These are phyloP conservation scores for Jackrogersella multiformis DNA, from an alignment of 495 filamentous ascomycete genomes.

Conservation along the genomic window DNA sequence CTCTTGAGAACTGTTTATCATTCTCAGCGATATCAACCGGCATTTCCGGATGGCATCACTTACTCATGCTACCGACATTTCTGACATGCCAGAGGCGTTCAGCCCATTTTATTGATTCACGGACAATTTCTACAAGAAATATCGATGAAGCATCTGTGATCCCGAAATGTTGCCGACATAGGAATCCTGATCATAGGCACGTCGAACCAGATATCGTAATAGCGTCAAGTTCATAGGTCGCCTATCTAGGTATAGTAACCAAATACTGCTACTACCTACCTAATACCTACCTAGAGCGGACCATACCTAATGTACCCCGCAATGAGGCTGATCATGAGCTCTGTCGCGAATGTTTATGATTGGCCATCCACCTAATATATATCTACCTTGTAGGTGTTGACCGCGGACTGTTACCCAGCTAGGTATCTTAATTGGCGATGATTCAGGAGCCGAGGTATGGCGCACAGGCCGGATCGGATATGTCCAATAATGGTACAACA, in stretches of 20 bases:
- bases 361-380: too few species aligned
- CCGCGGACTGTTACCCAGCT: neutral
- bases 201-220: too few species aligned
- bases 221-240: too few species aligned
- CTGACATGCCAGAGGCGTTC: neutral
- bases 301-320: neutral
- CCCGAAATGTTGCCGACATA: neutral
- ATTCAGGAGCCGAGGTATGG: slow-evolving; percentile 1
- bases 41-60: neutral
- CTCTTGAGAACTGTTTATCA: too few species aligned
- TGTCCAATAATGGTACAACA: neutral
- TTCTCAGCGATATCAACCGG: neutral
- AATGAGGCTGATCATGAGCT: neutral
- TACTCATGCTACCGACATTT: neutral
- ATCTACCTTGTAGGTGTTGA: too few species aligned
- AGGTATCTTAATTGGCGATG: neutral
- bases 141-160: too few species aligned
- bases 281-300: too few species aligned
- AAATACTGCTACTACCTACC: too few species aligned
- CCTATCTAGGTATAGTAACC: too few species aligned
- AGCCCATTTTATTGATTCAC: too few species aligned
- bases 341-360: neutral
- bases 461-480: neutral
- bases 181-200: neutral
- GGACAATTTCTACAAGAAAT: too few species aligned